Base-by-base conservation (phyloP, 2,329 filamentous ascomycete genomes). In the Epicoccum sorghinum region DNA sequence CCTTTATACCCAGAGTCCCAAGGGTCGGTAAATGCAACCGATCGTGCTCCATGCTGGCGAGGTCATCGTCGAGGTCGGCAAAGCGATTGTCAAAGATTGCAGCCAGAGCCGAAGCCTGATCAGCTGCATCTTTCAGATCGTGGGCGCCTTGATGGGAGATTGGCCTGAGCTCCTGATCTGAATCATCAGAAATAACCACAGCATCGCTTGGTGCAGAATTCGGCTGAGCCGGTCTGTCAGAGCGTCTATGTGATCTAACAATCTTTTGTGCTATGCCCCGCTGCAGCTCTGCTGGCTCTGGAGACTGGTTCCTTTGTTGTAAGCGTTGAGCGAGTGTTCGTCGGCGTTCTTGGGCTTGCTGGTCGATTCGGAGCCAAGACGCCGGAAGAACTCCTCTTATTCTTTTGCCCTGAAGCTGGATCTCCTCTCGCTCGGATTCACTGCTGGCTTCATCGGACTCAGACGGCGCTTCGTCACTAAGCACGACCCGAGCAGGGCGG, bases 331-430 rank as follows among this genome's bases (percentile, higher is more conserved):
- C 62, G 40, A 52, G 56, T 18, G 57, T 46, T 18, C 64, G 61
- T 35, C 58, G 58, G 52, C 59, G 64, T 41, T 66, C 58, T 44
- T 73, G 73, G 24, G 68, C 67, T 53, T 77, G 70, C n/a, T 69
- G 65, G 55, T 81, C 79, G 25, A 81, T 73, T 45, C 75, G 78
- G 45, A 82, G 61, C 78, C 79, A 81, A 1, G 79, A 81, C 27
- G 79, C 79, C 24, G 79, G 79, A 14, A 82, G 64, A 7, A 81
- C 79, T 10, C 79, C 79, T 65, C 70, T 78, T 42, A 81, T 81
- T 33, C 73, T 74, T 48, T 71, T 77, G 8, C 70, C 66, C 38
- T 61, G 62, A 10, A 80, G 49, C 45, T 69, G 70, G 5, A 53
- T 59, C 13, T 74, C 67, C 24, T 64, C 68, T 5, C 68, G 61